A percentile compares a stretch with the other conserved stretches of the same genome.
These are phyloP conservation scores for Vigna radiata DNA, from an alignment of 306 rosid genomes.

Conservation along the genomic window DNA sequence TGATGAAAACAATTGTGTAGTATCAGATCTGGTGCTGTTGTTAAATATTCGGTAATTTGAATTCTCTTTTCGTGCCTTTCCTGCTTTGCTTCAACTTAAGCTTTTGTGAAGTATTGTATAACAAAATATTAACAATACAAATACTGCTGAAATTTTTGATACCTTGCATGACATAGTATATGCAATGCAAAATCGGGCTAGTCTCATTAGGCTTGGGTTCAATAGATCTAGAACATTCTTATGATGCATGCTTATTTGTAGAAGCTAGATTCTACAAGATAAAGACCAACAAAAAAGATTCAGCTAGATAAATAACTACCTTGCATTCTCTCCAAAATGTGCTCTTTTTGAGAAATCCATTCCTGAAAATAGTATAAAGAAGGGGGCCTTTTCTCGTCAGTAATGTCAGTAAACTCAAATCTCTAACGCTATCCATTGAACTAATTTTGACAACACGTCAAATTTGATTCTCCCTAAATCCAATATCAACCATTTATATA, in stretches of 20 bases:
- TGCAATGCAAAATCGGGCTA: conserved; percentile 26
- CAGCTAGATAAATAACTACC: conserved; percentile 11
- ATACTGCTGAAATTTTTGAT: background rate
- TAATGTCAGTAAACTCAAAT: conserved; percentile 30
- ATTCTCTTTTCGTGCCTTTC: conserved; percentile 2
- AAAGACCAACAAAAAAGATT: background rate
- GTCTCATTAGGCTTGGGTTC: conserved; percentile 15
- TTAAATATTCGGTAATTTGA: background rate
- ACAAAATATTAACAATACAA: background rate
- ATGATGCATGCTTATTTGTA: background rate
- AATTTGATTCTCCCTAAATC: background rate
- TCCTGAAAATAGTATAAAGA: conserved; percentile 18
- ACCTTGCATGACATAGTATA: background rate
- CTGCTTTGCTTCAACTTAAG: background rate
- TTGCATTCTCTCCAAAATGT: background rate
- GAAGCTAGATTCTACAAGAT: background rate
- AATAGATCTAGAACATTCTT: conserved; percentile 34
- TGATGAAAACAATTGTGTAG: background rate
- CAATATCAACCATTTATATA: conserved; percentile 1
- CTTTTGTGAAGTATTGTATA: background rate
- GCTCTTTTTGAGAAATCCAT: conserved; percentile 39
- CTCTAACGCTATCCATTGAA: background rate
- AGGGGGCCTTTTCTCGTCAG: conserved; percentile 9
- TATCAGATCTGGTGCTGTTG: conserved; percentile 39
- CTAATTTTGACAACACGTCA: background rate